Evolutionary conservation across 768 basidiomycete species (phyloP).

Genomic region (Tubosaeta sp.): DNA sequence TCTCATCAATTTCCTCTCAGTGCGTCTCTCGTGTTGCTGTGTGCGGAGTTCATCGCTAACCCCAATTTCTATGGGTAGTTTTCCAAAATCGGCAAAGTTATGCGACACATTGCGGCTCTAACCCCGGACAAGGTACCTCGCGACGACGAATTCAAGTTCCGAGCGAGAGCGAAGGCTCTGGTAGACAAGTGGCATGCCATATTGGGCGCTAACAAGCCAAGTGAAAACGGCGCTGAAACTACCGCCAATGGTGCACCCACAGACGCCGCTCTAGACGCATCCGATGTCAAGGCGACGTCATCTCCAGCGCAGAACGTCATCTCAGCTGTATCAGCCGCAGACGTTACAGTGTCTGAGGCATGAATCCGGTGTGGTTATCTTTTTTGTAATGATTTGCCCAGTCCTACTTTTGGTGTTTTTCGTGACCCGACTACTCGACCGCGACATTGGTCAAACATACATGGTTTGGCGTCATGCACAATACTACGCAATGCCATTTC

Average conservation of each 20-base stretch:
- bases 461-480: conserved; percentile 17
- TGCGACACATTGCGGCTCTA: conserved; percentile 56
- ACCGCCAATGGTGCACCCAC: conserved; percentile 23
- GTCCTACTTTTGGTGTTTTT: conserved; percentile 15
- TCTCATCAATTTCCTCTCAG: conserved; percentile 63
- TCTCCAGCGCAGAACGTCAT: conserved; percentile 26
- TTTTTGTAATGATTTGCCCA: conserved; percentile 6
- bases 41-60: conserved; percentile 5
- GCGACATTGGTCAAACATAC: conserved; percentile 17
- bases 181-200: conserved; percentile 45
- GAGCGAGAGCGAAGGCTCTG: conserved; percentile 42
- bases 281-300: conserved; percentile 18
- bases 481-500: conserved; percentile 21
- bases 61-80: conserved; percentile 20
- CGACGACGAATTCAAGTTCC: conserved; percentile 52
- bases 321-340: conserved; percentile 32
- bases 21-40: conserved; percentile 27
- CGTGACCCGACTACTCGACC: conserved; percentile 5
- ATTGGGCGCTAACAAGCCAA: conserved; percentile 31
- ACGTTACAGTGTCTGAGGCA: conserved; percentile 43
- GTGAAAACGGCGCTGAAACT: conserved; percentile 28
- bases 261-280: conserved; percentile 15
- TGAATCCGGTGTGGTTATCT: conserved; percentile 12
- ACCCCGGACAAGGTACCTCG: conserved; percentile 40
- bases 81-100: conserved; percentile 55